Percentiles rank a stretch among this genome's conserved stretches.
phyloP scores from a whole-genome alignment of 768 basidiomycete genomes.

The Boletus reticuloceps region DNA sequence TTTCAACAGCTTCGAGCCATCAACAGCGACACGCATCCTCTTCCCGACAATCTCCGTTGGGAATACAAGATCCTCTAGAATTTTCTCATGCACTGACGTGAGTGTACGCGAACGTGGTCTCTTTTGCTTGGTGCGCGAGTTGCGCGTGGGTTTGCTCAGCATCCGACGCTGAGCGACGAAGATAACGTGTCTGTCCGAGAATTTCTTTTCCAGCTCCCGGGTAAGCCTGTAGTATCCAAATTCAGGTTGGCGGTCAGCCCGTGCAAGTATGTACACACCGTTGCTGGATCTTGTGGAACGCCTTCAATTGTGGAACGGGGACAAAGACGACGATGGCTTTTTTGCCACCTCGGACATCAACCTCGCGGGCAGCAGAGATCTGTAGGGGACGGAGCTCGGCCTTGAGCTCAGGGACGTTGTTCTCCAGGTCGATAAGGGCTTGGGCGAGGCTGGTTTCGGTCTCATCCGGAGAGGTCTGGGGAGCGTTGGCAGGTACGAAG shows the following conservation, averaged over 20 bases:
- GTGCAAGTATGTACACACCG: constrained; percentile 48
- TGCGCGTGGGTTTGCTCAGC: constrained; percentile 95
- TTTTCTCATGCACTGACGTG: constrained; percentile 96
- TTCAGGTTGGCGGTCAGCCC: constrained; percentile 5
- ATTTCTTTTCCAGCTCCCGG: constrained; percentile 99
- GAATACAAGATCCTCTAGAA: constrained; percentile 98
- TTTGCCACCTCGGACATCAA: constrained; percentile 98
- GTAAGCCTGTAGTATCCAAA: constrained; percentile 67
- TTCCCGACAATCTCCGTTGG: constrained; percentile 99
- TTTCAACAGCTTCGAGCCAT: constrained; percentile 94
- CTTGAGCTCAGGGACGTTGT: constrained; percentile 98
- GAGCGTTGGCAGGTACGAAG: constrained; percentile 95
- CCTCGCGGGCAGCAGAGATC: constrained; percentile 97
- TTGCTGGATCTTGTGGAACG: constrained; percentile 97
- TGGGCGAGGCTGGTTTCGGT: constrained; percentile 91
- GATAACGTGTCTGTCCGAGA: constrained; percentile 98
- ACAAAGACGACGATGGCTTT: constrained; percentile 99
- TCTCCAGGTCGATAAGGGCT: constrained; percentile 95
- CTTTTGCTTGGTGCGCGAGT: constrained; percentile 91
- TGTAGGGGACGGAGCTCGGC: constrained; percentile 91
- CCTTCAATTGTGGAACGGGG: constrained; percentile 95
- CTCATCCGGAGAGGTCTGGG: constrained; percentile 84
- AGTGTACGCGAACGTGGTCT: constrained; percentile 95
- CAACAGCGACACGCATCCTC: constrained; percentile 89
- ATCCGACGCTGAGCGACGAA: constrained; percentile 99